Conservation (phyloP, 2,329 filamentous ascomycete species). For the Colletotrichum navitas region DNA sequence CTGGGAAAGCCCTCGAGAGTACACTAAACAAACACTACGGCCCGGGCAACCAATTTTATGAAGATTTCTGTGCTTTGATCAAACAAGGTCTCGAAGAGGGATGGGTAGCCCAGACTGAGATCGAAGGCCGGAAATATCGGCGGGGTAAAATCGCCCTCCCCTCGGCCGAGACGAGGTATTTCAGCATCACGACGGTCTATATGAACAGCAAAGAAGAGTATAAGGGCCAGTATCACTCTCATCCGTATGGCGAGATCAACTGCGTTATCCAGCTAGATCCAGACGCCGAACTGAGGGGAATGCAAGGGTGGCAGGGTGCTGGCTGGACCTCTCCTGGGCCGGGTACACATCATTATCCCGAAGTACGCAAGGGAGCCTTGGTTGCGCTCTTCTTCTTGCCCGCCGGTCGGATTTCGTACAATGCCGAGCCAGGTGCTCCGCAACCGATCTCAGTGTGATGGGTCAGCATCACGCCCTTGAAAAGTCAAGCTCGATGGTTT, state of each 20-base stretch:
- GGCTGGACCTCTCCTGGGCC: conserved; percentile 68
- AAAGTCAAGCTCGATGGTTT: too few relatives aligned
- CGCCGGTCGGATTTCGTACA: conserved; percentile 65
- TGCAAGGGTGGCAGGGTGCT: conserved; percentile 67
- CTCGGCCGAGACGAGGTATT: conserved; percentile 60
- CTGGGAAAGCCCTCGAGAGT: conserved; percentile 59
- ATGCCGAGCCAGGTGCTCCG: conserved; percentile 57
- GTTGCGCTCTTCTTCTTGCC: conserved; percentile 69
- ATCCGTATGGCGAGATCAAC: conserved; percentile 69
- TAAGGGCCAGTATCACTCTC: conserved; percentile 62
- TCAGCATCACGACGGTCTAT: conserved; percentile 69
- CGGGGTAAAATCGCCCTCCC: conserved; percentile 61
- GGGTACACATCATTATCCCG: conserved; percentile 69
- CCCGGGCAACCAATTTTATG: conserved; percentile 57
- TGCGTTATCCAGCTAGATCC: conserved; percentile 65
- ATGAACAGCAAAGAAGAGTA: conserved; percentile 65
- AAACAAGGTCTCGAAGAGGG: conserved; percentile 57
- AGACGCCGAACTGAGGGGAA: conserved; percentile 64
- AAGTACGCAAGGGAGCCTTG: conserved; percentile 62
- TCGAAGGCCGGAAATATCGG: conserved; percentile 61
- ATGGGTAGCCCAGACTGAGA: conserved; percentile 58
- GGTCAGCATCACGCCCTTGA: not conserved
- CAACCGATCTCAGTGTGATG: conserved; percentile 51
- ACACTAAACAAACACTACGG: conserved; percentile 59
- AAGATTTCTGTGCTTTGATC: conserved; percentile 56